These are phyloP conservation scores for Zygoascus ofunaensis DNA, from an alignment of 805 yeast species.

Conservation along the genomic window DNA sequence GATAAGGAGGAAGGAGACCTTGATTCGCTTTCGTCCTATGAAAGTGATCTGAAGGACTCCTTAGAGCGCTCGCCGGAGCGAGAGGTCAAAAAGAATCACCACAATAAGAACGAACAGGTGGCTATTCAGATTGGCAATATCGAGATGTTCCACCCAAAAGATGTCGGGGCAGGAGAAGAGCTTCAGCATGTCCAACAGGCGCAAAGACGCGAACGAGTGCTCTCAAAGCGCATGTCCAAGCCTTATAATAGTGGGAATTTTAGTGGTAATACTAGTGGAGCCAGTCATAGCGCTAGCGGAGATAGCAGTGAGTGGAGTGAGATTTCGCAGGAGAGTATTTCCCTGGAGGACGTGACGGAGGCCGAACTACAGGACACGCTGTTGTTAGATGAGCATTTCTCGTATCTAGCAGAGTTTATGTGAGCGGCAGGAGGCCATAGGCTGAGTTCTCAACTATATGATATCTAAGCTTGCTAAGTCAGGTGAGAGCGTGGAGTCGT, in stretches of 20 bases:
- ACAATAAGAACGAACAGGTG: neutral
- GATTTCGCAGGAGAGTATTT: neutral
- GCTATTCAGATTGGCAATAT: constrained; percentile 1
- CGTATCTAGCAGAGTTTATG: constrained; percentile 27
- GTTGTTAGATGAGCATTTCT: constrained; percentile 24
- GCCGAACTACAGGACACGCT: constrained; percentile 9
- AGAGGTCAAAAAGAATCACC: neutral
- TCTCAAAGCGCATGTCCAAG: neutral
- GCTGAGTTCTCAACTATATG: too few species aligned
- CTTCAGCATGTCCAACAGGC: neutral
- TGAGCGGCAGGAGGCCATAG: too few species aligned
- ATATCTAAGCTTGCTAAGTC: too few species aligned
- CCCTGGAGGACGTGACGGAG: neutral
- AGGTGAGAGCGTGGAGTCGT: too few species aligned
- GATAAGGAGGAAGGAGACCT: constrained; percentile 16
- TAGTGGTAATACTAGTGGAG: neutral
- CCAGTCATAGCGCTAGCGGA: neutral
- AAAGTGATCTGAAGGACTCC: neutral
- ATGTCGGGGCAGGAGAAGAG: neutral
- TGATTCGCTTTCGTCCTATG: neutral
- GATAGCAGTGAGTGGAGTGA: neutral
- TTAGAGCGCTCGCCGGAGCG: neutral
- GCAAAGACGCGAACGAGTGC: neutral
- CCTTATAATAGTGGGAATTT: neutral
- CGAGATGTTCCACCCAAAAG: neutral